These are phyloP conservation scores for Populus davidiana DNA, from an alignment of 345 rosid genomes.

Conservation along the genomic window DNA sequence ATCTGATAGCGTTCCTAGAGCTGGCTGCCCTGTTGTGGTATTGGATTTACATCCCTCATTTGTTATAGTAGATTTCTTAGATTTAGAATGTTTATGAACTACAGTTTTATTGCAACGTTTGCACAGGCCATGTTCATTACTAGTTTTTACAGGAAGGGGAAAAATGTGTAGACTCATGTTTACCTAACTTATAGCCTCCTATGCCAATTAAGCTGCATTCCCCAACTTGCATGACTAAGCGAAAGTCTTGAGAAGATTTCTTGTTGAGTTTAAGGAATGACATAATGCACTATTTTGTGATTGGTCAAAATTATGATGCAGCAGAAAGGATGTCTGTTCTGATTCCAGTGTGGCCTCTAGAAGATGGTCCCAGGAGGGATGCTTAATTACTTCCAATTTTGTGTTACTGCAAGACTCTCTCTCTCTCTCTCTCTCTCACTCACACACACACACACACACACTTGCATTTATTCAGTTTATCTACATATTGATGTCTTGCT, in stretches of 20 bases:
- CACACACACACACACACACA: too few species aligned
- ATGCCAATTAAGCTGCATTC: background rate
- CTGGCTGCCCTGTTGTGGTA: slow-evolving; percentile 98
- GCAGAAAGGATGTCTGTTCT: background rate
- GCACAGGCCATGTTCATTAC: background rate
- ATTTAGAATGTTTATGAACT: background rate
- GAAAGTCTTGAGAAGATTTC: background rate
- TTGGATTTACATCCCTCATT: slow-evolving; percentile 3
- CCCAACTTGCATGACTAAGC: background rate
- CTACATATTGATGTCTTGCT: background rate
- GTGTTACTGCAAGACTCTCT: background rate
- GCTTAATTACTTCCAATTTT: background rate
- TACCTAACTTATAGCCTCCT: background rate
- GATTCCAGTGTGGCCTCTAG: background rate
- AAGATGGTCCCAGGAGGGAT: background rate
- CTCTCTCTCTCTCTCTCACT: background rate
- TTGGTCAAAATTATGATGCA: background rate
- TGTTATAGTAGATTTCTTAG: background rate
- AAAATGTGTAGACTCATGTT: background rate
- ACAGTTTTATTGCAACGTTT: background rate
- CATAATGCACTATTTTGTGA: background rate
- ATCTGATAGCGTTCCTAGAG: slow-evolving; percentile 81
- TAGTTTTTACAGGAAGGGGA: background rate
- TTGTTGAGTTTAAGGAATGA: slow-evolving; percentile 3
- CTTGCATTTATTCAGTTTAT: too few species aligned